Evolutionary conservation across 163 green algal species (phyloP).

Genomic region (Scenedesmus sp.): DNA sequence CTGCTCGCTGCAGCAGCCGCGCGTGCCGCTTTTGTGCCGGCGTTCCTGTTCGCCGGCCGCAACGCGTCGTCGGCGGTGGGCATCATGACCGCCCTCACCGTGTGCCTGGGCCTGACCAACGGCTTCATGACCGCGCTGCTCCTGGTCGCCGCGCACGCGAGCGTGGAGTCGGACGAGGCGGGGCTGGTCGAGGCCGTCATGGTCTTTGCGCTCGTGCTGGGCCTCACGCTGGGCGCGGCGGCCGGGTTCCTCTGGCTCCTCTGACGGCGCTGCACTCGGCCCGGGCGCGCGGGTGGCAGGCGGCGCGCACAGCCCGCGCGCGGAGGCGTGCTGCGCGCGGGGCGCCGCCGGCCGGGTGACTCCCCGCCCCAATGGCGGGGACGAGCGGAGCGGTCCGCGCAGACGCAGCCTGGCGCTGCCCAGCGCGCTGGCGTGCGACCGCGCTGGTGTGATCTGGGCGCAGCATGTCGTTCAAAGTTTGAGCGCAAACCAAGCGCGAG

Average conservation of each 20-base stretch:
- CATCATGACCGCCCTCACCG: constrained; percentile 57
- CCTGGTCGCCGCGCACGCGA: constrained; percentile 50
- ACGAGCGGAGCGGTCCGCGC: no score
- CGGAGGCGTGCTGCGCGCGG: no score
- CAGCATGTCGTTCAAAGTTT: neutral
- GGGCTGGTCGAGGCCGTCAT: constrained; percentile 54
- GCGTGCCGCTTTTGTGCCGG: constrained; percentile 61
- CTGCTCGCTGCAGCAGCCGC: constrained; percentile 4
- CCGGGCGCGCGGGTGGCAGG: no score
- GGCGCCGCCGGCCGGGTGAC: no score
- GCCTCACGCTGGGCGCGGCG: constrained; percentile 55
- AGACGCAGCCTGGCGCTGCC: no score
- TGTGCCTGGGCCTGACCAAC: constrained; percentile 58
- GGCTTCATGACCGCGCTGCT: constrained; percentile 59
- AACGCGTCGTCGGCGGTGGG: no score
- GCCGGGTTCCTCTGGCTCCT: constrained; percentile 67
- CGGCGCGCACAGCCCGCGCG: no score
- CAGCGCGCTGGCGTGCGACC: no score
- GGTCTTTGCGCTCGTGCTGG: constrained; percentile 58
- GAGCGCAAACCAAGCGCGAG: neutral
- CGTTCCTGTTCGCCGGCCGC: constrained; percentile 52
- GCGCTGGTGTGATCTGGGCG: neutral
- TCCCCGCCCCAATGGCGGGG: no score
- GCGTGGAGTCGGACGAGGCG: constrained; percentile 8
- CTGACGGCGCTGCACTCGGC: constrained; percentile 3